Conservation (phyloP, 768 basidiomycete species). For the Strobilomyces confusus region DNA sequence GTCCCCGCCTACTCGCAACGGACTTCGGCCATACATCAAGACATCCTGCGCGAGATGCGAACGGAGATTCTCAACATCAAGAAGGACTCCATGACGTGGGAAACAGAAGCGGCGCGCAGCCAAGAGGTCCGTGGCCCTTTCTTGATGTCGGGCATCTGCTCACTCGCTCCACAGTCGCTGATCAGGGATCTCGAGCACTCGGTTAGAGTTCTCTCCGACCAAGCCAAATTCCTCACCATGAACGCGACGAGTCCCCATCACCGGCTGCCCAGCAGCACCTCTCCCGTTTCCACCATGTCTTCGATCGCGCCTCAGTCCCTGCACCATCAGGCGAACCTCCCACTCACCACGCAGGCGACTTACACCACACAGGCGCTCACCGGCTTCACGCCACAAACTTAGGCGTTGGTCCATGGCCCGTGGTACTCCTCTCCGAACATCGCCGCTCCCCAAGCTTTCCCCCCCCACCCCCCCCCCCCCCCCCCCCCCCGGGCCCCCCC, state of each 20-base stretch:
- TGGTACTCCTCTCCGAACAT: conserved; percentile 63
- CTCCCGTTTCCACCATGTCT: conserved; percentile 30
- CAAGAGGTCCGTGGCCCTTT: conserved; percentile 60
- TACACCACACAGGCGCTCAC: conserved; percentile 32
- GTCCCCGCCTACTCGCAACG: conserved; percentile 74
- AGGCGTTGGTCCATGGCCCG: conserved; percentile 28
- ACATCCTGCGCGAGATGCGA: conserved; percentile 69
- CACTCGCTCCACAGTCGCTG: conserved; percentile 44
- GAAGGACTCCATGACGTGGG: conserved; percentile 77
- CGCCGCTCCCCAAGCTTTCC: conserved; percentile 78
- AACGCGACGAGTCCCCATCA: conserved; percentile 41
- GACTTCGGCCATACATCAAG: conserved; percentile 74
- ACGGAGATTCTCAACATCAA: conserved; percentile 73
- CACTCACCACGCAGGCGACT: conserved; percentile 35
- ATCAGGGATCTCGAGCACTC: conserved; percentile 81
- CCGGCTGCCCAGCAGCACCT: conserved; percentile 34
- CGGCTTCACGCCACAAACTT: conserved; percentile 31
- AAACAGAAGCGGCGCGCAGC: conserved; percentile 68
- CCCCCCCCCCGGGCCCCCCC: conserved; percentile 38
- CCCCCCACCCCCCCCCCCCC: conserved; percentile 62
- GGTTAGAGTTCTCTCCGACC: conserved; percentile 70
- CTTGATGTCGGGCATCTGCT: background rate
- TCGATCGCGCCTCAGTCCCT: conserved; percentile 36
- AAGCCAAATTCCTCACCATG: conserved; percentile 74
- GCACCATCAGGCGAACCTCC: conserved; percentile 34